Conservation (phyloP, 1,284 basidiomycete species). For the Pterula multifida region DNA sequence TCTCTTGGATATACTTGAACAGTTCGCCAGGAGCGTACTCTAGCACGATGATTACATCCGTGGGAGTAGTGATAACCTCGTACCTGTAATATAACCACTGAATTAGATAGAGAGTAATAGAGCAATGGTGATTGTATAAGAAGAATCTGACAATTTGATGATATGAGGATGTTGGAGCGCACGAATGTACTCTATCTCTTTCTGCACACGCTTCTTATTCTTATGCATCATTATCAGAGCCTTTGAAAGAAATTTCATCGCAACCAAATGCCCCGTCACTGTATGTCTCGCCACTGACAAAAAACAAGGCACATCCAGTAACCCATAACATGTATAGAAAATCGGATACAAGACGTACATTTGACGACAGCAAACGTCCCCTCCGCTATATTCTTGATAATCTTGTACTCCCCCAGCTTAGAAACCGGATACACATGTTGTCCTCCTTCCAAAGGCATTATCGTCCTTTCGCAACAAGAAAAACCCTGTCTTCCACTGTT, state of each 20-base stretch:
- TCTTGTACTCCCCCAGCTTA: slow-evolving; percentile 70
- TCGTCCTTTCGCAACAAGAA: no score
- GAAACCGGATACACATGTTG: slow-evolving; percentile 31
- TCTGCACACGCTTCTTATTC: slow-evolving; percentile 85
- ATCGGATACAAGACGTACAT: slow-evolving; percentile 48
- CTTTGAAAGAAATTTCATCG: slow-evolving; percentile 96
- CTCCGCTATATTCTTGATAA: slow-evolving; percentile 67
- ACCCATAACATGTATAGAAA: slow-evolving; percentile 12
- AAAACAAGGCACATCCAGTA: not conserved
- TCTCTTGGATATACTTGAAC: slow-evolving; percentile 90
- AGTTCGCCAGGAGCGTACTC: slow-evolving; percentile 90
- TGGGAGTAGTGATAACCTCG: slow-evolving; percentile 88
- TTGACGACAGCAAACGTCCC: slow-evolving; percentile 99
- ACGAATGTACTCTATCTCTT: slow-evolving; percentile 93
- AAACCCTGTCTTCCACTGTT: no score
- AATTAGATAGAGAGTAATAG: slow-evolving; percentile 6
- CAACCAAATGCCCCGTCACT: slow-evolving; percentile 90
- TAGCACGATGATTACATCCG: slow-evolving; percentile 93
- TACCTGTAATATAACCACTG: slow-evolving; percentile 41
- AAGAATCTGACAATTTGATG: slow-evolving; percentile 68
- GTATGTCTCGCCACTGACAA: slow-evolving; percentile 81
- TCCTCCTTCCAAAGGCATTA: not conserved
- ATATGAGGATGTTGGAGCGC: slow-evolving; percentile 89
- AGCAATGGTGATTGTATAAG: no score
- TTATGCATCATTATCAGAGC: slow-evolving; percentile 54